Conservation (phyloP, 805 yeast species). For the Hanseniaspora hatyaiensis region DNA sequence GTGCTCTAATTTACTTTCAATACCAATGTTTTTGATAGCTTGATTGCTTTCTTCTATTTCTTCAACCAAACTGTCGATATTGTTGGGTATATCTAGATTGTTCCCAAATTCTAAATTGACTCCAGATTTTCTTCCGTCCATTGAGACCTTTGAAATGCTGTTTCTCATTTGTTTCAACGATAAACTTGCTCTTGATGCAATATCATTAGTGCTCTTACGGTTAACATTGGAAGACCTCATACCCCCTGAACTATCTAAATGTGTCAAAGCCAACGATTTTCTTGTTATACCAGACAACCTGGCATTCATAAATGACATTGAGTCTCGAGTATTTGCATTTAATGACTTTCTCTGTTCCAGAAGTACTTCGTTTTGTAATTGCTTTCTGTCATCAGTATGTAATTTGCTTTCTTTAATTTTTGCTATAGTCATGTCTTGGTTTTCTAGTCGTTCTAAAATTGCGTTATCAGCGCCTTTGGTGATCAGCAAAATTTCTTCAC, state of each 20-base stretch:
- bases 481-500: slow-evolving; percentile 52
- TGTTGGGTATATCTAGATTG: background rate
- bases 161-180: slow-evolving; percentile 27
- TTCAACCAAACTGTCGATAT: slow-evolving; percentile 39
- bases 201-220: slow-evolving; percentile 25
- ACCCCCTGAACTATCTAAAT: slow-evolving; percentile 19
- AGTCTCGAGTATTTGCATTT: slow-evolving; percentile 17
- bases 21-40: slow-evolving; percentile 44
- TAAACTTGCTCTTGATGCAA: slow-evolving; percentile 24
- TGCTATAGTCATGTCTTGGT: slow-evolving; percentile 45
- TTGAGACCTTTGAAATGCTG: slow-evolving; percentile 23
- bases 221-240: slow-evolving; percentile 28
- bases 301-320: slow-evolving; percentile 20
- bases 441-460: slow-evolving; percentile 59
- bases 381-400: slow-evolving; percentile 50
- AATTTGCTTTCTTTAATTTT: slow-evolving; percentile 54
- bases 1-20: slow-evolving; percentile 44
- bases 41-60: slow-evolving; percentile 36
- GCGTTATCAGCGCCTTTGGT: slow-evolving; percentile 96
- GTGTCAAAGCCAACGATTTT: slow-evolving; percentile 13
- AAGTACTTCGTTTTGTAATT: slow-evolving; percentile 64
- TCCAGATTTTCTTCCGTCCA: slow-evolving; percentile 15
- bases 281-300: slow-evolving; percentile 6
- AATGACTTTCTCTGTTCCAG: slow-evolving; percentile 45
- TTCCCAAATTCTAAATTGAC: slow-evolving; percentile 3